These are phyloP conservation scores for Corniculantispora saksenae DNA, from an alignment of 2,329 filamentous ascomycete genomes.

Conservation along the genomic window DNA sequence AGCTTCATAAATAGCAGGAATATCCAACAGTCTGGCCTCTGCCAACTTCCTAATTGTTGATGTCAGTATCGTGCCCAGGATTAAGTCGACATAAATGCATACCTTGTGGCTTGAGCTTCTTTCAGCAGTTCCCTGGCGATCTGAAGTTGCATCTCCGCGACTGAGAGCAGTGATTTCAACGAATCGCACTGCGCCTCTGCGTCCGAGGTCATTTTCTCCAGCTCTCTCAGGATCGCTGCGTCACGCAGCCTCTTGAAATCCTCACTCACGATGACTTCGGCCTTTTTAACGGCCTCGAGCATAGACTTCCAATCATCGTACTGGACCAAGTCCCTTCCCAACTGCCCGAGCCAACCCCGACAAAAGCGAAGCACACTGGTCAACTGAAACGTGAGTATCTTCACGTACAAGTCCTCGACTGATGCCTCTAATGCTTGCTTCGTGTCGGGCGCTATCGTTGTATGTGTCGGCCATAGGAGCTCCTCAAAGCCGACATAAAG, in stretches of 20 bases:
- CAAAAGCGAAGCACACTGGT: slow-evolving; percentile 35
- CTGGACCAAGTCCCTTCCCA: slow-evolving; percentile 22
- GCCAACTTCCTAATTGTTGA: background rate
- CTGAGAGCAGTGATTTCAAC: background rate
- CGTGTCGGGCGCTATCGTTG: background rate
- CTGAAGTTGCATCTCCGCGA: background rate
- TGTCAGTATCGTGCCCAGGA: background rate
- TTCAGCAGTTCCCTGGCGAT: background rate
- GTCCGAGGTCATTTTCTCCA: background rate
- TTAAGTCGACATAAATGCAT: background rate
- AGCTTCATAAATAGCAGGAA: background rate
- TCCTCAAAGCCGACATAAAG: slow-evolving; percentile 34
- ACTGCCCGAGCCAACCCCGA: slow-evolving; percentile 18
- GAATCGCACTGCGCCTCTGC: background rate
- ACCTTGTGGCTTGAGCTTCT: background rate
- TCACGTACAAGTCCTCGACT: slow-evolving; percentile 30
- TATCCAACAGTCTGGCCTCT: background rate
- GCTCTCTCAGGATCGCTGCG: background rate
- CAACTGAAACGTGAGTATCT: slow-evolving; percentile 39
- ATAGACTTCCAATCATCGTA: slow-evolving; percentile 26
- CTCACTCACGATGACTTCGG: background rate
- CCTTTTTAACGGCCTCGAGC: slow-evolving; percentile 6
- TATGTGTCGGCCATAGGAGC: slow-evolving; percentile 21
- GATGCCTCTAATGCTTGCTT: background rate
- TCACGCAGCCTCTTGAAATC: slow-evolving; percentile 4